Evolutionary conservation across 495 filamentous ascomycete species (phyloP).

Genomic region (Chaetomidium leptoderma): DNA sequence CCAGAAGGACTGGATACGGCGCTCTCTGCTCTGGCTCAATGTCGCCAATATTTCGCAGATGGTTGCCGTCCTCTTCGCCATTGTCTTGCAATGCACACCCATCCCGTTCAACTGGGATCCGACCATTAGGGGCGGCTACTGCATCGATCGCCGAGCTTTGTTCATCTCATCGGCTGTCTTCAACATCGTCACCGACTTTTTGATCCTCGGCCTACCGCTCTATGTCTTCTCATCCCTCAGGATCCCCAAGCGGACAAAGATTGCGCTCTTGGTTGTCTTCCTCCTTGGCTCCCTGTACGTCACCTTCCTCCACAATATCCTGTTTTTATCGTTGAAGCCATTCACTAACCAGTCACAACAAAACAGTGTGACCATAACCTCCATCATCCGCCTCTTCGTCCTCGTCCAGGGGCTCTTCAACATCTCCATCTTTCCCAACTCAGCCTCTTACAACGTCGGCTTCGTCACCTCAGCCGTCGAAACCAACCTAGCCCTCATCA

Average conservation of each 20-base stretch:
- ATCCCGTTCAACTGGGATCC: conserved; percentile 48
- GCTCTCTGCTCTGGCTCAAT: conserved; percentile 47
- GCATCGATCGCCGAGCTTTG: conserved; percentile 46
- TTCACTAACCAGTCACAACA: background rate
- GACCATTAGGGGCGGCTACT: conserved; percentile 39
- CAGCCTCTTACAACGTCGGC: conserved; percentile 39
- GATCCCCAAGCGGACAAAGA: conserved; percentile 44
- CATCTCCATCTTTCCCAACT: conserved; percentile 27
- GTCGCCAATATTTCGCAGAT: conserved; percentile 49
- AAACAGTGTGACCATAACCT: conserved; percentile 52
- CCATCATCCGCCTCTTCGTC: conserved; percentile 40
- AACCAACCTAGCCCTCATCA: conserved; percentile 52
- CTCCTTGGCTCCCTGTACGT: conserved; percentile 48
- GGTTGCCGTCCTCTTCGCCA: conserved; percentile 52
- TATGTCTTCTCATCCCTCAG: conserved; percentile 46
- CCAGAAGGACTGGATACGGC: conserved; percentile 43
- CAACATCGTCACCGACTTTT: conserved; percentile 50
- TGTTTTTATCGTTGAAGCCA: too few relatives aligned
- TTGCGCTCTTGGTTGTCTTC: conserved; percentile 49
- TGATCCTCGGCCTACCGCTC: conserved; percentile 47
- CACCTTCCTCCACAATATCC: background rate
- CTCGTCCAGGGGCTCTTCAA: conserved; percentile 35
- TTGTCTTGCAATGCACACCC: conserved; percentile 56
- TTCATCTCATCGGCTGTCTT: conserved; percentile 46
- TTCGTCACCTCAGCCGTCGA: conserved; percentile 52